Conservation (phyloP, 2,329 filamentous ascomycete species). For the Xylaria sp. region DNA sequence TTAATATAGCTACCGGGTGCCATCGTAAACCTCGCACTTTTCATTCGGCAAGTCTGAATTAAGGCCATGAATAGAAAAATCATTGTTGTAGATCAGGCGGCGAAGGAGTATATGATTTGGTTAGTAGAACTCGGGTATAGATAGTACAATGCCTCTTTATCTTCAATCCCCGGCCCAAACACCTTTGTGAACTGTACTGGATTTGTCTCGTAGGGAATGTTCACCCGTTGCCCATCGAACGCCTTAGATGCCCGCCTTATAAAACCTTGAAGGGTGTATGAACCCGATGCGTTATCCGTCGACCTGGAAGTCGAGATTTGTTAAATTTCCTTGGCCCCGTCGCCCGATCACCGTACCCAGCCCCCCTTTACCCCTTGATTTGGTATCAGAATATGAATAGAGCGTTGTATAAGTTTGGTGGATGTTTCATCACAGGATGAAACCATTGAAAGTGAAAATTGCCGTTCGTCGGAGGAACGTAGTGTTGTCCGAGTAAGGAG, state of each 20-base stretch:
- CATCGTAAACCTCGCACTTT: too few species aligned
- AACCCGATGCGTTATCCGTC: not conserved
- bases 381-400: not conserved
- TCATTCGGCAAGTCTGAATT: too few species aligned
- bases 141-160: too few species aligned
- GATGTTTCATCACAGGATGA: not conserved
- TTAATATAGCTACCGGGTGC: too few species aligned
- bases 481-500: not conserved
- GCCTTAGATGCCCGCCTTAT: not conserved
- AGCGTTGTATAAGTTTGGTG: not conserved
- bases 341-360: not conserved
- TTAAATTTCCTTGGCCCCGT: not conserved
- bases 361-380: not conserved
- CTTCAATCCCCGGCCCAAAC: too few species aligned
- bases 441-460: not conserved
- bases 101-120: too few species aligned
- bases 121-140: too few species aligned
- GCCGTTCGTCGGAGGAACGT: not conserved
- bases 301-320: not conserved
- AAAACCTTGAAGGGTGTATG: not conserved
- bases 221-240: not conserved
- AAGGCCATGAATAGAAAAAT: too few species aligned
- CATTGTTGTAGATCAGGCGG: too few species aligned
- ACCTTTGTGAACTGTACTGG: too few species aligned
- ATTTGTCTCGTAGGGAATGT: too few species aligned